Conservation (phyloP, 192 early-diverging fungal genomes). For the Umbelopsis isabellina region DNA sequence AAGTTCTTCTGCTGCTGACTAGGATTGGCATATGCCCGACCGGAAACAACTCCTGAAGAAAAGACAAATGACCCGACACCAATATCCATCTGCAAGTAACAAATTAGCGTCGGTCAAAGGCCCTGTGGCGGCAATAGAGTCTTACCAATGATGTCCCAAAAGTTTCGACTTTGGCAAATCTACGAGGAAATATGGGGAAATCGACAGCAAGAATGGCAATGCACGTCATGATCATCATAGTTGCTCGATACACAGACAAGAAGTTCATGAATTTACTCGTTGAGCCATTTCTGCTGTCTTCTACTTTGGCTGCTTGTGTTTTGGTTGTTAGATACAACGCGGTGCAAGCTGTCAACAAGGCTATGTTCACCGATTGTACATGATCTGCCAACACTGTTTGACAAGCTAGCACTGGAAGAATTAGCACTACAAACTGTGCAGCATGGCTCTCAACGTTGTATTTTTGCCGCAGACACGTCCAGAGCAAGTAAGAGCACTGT, state of each 20-base stretch:
- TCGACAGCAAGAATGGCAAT: constrained; percentile 94
- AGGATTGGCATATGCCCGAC: constrained; percentile 55
- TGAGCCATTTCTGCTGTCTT: neutral
- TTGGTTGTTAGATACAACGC: constrained; percentile 1
- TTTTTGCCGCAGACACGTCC: neutral
- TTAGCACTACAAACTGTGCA: constrained; percentile 26
- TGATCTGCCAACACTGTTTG: constrained; percentile 30
- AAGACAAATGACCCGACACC: constrained; percentile 95
- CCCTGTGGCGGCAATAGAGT: neutral
- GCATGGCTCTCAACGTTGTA: neutral
- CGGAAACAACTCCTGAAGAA: constrained; percentile 83
- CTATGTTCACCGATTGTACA: constrained; percentile 8
- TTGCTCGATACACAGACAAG: constrained; percentile 73
- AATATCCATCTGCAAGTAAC: constrained; percentile 78
- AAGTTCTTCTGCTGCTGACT: constrained; percentile 40
- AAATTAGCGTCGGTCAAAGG: neutral
- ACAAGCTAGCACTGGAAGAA: constrained; percentile 21
- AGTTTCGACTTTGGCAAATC: constrained; percentile 90
- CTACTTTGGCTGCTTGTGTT: too few species aligned
- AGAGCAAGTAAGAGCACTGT: constrained; percentile 25
- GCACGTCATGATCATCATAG: constrained; percentile 80
- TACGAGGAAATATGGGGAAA: constrained; percentile 87
- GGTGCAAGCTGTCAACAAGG: neutral
- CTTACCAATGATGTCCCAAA: constrained; percentile 86
- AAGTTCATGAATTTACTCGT: constrained; percentile 40